phyloP scores from a whole-genome alignment of 768 basidiomycete species.

The Psilocybe cubensis region DNA sequence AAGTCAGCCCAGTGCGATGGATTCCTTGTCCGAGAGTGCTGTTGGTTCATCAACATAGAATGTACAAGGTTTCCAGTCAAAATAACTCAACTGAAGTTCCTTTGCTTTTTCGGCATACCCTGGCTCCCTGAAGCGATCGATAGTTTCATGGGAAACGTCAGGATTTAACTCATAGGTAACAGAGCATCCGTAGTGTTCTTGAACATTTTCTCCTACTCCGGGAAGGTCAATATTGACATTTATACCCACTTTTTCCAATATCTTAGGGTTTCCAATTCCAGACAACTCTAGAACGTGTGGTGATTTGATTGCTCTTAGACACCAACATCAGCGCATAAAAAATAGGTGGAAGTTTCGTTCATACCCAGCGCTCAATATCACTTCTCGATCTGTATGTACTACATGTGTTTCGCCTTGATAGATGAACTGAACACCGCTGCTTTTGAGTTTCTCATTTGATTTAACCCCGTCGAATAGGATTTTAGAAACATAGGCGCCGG shows the following conservation, averaged over 20 bases:
- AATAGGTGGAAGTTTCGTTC: neutral
- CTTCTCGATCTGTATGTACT: neutral
- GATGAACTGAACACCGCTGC: conserved; percentile 4
- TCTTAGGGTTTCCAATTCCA: conserved; percentile 57
- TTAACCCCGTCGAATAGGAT: neutral
- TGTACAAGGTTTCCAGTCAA: neutral
- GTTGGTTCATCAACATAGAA: neutral
- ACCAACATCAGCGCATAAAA: neutral
- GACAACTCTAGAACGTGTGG: conserved; percentile 57
- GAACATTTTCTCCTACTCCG: conserved; percentile 57
- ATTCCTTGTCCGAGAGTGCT: conserved; percentile 28
- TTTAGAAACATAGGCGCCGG: conserved; percentile 1
- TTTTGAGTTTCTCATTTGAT: neutral
- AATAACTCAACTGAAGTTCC: conserved; percentile 18
- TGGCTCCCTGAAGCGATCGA: conserved; percentile 44
- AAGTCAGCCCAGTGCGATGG: conserved; percentile 27
- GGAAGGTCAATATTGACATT: conserved; percentile 49
- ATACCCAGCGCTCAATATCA: conserved; percentile 6
- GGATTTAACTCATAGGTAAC: conserved; percentile 16
- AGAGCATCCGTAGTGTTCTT: conserved; percentile 13
- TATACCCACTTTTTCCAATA: conserved; percentile 50
- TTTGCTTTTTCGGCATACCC: conserved; percentile 42
- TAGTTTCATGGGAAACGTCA: conserved; percentile 27
- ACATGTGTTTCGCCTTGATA: neutral
- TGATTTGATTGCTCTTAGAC: conserved; percentile 23